Base-by-base conservation (phyloP, 768 basidiomycete species). In the Suillus bovinus region DNA sequence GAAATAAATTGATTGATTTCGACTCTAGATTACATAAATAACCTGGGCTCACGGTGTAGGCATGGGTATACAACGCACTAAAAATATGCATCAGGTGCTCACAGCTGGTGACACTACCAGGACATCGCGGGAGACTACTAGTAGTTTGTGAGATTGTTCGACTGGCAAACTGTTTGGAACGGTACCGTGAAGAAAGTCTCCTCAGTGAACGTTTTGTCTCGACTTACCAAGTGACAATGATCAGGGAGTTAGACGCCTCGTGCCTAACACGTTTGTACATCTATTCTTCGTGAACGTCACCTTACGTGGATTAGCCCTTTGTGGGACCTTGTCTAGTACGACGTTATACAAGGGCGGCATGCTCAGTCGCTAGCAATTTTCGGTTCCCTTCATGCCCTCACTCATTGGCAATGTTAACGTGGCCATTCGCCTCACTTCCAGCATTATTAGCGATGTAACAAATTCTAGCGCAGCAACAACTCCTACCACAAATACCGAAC, bases 331-430 rank as follows among this genome's bases (percentile, higher is more conserved):
- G 36, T 17, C 22, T 5, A n/a, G n/a, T n/a, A 55, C 34, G 34
- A 2, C 36, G 10, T n/a, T 39, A 56, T 56, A 56, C 54, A 56
- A 56, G 36, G 24, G 27, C 29, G 36, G 17, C 27, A 56, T 38
- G 54, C 4, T 20, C 36, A 27, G 17, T 39, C 16, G 16, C 1
- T 38, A 56, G 10, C 24, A 38, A 11, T 56, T 24, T 22, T 38
- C 54, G 36, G 54, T 38, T 56, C 36, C 36, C 54, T 39, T 56
- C 17, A 56, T 56, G 54, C 54, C 54, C 36, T 20, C 27, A 39
- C 54, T 56, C 36, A 16, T 17, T 24, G 16, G 24, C 22, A 36
- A 55, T 55, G 16, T 38, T 11, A 56, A 38, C 36, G 36, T 55
- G 34, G 36, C 34, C 38, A 17, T 36, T 20, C 54, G 24, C 17